Base-by-base conservation (phyloP, 83 land plant genomes). In the Diphasiastrum complanatum region DNA sequence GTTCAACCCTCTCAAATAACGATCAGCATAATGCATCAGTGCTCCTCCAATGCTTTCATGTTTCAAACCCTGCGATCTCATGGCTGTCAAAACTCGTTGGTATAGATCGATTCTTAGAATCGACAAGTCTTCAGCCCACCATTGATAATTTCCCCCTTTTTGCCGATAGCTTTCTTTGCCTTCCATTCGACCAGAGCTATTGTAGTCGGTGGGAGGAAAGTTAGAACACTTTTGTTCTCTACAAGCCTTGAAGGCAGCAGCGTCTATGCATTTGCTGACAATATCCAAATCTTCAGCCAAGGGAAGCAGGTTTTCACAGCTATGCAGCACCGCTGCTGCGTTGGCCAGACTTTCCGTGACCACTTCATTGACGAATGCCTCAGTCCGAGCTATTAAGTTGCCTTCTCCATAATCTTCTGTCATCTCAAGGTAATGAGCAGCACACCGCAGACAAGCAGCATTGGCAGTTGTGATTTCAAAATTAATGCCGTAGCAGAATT, bases 371-470 rank as follows among this genome's bases (percentile, higher is more conserved):
- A 75, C 41, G 34, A 53, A 68, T 3, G 43, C 41, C 52, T 75
- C 78, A 2, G 78, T 68, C 10, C 63, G 37, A 22, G 74, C 29
- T 36, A 75, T 47, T 28, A 75, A 53, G 28, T 75, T 75, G 24
- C 40, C 58, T 3, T 55, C 73, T 38, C 74, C 78, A 47, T 61
- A 68, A 43, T 63, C 65, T 29, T 75, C 78, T 28, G 78, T 68
- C 78, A 75, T 75, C 33, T 75, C 78, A 53, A 75, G 62, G 51
- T 69, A 75, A 36, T 63, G 63, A 10, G 78, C 78, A 28, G 67
- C 67, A 31, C 78, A 75, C 12, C 66, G 60, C 50, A 75, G 33
- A 8, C 61, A 19, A 4, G 74, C 74, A 18, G 63, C 78, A 63
- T 75, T 75, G 4, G 74, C 41, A 23, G 72, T 38, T 22, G 58